A percentile compares a stretch with the other conserved stretches of the same genome.
Evolutionary conservation across 2,329 filamentous ascomycete genomes (phyloP).

Genomic region (Orbilia blumenaviensis): DNA sequence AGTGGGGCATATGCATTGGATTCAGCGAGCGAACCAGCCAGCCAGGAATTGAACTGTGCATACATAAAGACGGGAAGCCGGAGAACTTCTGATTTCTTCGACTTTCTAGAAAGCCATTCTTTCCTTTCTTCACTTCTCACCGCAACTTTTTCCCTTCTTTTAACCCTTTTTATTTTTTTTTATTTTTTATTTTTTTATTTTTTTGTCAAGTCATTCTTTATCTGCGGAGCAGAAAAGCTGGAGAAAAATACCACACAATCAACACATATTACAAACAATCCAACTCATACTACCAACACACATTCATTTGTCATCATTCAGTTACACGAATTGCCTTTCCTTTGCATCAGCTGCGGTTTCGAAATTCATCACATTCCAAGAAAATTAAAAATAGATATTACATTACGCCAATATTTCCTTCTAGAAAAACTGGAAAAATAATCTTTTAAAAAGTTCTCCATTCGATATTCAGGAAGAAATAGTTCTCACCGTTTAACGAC

Average conservation of each 20-base stretch:
- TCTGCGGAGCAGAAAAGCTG: conserved; percentile 46
- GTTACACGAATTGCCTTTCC: conserved; percentile 6
- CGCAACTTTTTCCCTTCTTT: conserved; percentile 1
- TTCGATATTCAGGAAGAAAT: background rate
- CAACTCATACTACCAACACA: background rate
- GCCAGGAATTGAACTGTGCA: background rate
- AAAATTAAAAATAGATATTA: conserved; percentile 18
- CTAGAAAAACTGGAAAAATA: conserved; percentile 4
- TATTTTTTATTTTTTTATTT: conserved; percentile 4
- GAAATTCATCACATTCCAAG: background rate
- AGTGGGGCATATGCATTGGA: no score
- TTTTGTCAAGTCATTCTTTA: conserved; percentile 6
- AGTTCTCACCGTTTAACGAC: conserved; percentile 2
- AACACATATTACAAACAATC: conserved; percentile 29
- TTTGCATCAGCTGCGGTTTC: background rate
- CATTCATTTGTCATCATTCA: conserved; percentile 18
- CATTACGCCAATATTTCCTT: conserved; percentile 4
- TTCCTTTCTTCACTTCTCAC: conserved; percentile 27
- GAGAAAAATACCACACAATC: conserved; percentile 43
- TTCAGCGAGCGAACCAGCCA: conserved; percentile 4
- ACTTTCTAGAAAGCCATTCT: conserved; percentile 38
- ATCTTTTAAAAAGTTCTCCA: background rate
- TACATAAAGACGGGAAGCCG: conserved; percentile 30
- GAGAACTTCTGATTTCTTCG: background rate
- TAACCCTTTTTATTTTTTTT: conserved; percentile 10